Base-by-base conservation (phyloP, 441 rosid species). In the Francoa sonchifolia region DNA sequence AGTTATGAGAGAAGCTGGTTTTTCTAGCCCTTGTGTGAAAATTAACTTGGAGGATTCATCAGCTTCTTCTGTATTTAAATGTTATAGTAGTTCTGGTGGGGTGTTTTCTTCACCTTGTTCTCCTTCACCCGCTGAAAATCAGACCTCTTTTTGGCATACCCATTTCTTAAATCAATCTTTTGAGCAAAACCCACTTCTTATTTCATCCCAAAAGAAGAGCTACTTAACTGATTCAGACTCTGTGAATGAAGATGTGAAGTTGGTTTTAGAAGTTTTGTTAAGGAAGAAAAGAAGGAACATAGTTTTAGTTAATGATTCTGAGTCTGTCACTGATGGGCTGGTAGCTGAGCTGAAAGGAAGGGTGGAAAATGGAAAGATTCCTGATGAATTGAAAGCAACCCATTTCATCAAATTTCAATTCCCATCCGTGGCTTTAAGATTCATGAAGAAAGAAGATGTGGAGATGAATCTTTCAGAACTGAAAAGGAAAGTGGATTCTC, bases 1-100 rank as follows among this genome's bases (percentile, higher is more conserved):
- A 65, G 89, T 85, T 53, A 81, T 85, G 96, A 71, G 82, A 54
- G 94, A 85, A 62, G 96, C 96, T 39, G 96, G 96, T 0, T 82
- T 85, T 52, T 82, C 87, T 19, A 82, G 94, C 59, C 76, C 90
- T 33, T 66, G 73, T 6, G 79, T 85, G 2, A 82, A 82, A 54
- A 79, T 44, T 58, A 72, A 72, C 46, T 60, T 82, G 10, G 96
- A 85, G 37, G 96, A 85, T 42, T 66, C 77, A 48, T 68, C 82
- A 6, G 52, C 71, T 46, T 73, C 96, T 43, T 71, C 95, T 42
- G 83, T 77, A 26, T 78, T 81, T 16, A 71, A 70, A 33, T 54
- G 68, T 40, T 74, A 79, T 44, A 35, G 47, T 42, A 19, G 55
- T 14, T 39, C 64, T 10, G 72, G 65, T 38, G 86, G 87, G 14